These are phyloP conservation scores for Meredithiella fracta DNA, from an alignment of 2,329 filamentous ascomycete species.

Conservation along the genomic window DNA sequence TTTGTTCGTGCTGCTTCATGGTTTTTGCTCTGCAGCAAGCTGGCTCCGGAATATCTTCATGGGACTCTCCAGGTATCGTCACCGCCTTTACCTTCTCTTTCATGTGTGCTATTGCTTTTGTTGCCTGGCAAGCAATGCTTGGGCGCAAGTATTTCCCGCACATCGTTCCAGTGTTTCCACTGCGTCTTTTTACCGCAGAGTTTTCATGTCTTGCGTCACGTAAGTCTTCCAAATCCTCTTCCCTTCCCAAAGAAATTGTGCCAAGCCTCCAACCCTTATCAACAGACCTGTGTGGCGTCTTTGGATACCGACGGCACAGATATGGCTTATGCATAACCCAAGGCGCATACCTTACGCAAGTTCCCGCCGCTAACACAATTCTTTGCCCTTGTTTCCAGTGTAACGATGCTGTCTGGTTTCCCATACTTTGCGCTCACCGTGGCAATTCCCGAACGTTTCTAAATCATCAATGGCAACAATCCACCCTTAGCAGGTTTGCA, in stretches of 20 bases:
- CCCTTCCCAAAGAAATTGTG: neutral
- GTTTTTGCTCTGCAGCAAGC: conserved; percentile 42
- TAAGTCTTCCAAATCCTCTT: conserved; percentile 21
- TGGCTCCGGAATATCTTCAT: conserved; percentile 33
- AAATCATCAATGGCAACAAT: conserved; percentile 38
- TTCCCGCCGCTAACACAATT: neutral
- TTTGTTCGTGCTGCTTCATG: conserved; percentile 35
- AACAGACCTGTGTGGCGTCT: neutral
- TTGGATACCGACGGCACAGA: neutral
- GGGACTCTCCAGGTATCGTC: conserved; percentile 36
- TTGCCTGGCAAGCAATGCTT: conserved; percentile 34
- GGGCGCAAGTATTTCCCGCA: conserved; percentile 22
- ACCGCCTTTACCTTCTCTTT: conserved; percentile 30
- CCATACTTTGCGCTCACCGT: conserved; percentile 42
- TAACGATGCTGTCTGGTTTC: conserved; percentile 40
- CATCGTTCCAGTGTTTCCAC: conserved; percentile 40
- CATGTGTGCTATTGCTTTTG: conserved; percentile 32
- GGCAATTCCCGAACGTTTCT: conserved; percentile 42
- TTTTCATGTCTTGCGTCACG: conserved; percentile 35
- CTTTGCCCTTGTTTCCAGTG: conserved; percentile 22
- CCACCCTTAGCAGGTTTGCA: conserved; percentile 39
- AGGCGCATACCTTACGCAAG: neutral
- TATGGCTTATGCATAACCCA: neutral
- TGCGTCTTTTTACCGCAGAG: conserved; percentile 31
- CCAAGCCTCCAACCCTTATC: neutral